Conservation (phyloP, 495 filamentous ascomycete species). For the Entonaema liquescens region DNA sequence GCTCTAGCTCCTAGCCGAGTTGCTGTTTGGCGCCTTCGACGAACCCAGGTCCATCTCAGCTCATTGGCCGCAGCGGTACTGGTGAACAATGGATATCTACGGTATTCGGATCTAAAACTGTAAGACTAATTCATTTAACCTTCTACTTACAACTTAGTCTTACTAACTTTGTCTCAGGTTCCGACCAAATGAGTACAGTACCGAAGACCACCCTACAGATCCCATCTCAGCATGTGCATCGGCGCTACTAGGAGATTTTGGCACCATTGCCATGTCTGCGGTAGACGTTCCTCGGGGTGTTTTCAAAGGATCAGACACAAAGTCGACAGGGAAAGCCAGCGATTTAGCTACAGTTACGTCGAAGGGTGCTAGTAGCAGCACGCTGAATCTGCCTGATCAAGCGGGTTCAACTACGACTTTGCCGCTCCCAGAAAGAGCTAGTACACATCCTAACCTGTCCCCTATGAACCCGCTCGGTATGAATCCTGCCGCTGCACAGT, state of each 20-base stretch:
- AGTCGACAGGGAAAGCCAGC: conserved; percentile 27
- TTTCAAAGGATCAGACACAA: conserved; percentile 55
- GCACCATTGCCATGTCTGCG: conserved; percentile 79
- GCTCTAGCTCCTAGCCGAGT: conserved; percentile 68
- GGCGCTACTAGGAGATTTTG: conserved; percentile 77
- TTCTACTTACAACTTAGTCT: background rate
- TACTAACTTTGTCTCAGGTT: conserved; percentile 58
- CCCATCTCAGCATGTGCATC: conserved; percentile 76
- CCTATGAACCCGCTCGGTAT: conserved; percentile 16
- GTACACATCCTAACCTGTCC: background rate
- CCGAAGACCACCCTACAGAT: conserved; percentile 74
- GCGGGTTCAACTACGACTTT: conserved; percentile 23
- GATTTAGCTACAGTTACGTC: conserved; percentile 27
- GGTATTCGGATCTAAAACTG: conserved; percentile 74
- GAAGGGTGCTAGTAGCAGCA: conserved; percentile 38
- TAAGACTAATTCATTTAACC: conserved; percentile 43
- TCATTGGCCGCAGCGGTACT: conserved; percentile 73
- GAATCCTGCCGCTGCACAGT: conserved; percentile 4
- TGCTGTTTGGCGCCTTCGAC: conserved; percentile 75
- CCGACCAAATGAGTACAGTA: conserved; percentile 73
- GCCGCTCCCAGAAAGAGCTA: conserved; percentile 20
- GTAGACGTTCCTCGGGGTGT: conserved; percentile 83
- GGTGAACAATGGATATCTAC: conserved; percentile 66
- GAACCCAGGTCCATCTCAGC: conserved; percentile 70
- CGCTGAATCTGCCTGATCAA: conserved; percentile 9